Evolutionary conservation across 2,329 filamentous ascomycete genomes (phyloP).

Genomic region (Penicillium glabrum): DNA sequence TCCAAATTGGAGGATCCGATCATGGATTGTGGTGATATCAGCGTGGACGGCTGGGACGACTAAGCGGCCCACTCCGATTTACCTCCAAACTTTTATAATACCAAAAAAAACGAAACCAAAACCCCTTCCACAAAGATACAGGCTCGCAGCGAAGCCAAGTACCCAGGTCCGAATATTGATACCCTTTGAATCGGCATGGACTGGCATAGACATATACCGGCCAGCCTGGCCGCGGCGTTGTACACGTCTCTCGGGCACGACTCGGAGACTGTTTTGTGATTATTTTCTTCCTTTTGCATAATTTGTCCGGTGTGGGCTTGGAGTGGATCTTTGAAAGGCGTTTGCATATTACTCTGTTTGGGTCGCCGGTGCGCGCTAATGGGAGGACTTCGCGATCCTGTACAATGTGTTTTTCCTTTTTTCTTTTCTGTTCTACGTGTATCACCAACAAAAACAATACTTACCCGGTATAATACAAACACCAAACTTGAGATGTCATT

Average conservation of each 20-base stretch:
- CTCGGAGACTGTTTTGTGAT: constrained; percentile 17
- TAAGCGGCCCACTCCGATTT: constrained; percentile 11
- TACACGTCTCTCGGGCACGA: constrained; percentile 20
- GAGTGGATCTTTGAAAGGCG: constrained; percentile 28
- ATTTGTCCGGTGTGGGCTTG: constrained; percentile 25
- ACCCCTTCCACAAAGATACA: background rate
- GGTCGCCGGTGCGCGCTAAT: constrained; percentile 19
- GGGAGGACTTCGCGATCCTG: constrained; percentile 13
- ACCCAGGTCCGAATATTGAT: constrained; percentile 16
- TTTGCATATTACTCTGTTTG: constrained; percentile 26
- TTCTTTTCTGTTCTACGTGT: constrained; percentile 23
- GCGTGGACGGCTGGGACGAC: constrained; percentile 36
- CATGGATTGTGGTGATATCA: constrained; percentile 32
- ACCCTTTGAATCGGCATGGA: constrained; percentile 19
- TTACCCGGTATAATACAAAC: constrained; percentile 18
- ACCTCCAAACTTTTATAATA: constrained; percentile 9
- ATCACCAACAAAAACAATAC: constrained; percentile 16
- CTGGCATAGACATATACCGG: constrained; percentile 17
- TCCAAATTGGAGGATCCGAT: constrained; percentile 37
- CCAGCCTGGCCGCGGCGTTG: constrained; percentile 20
- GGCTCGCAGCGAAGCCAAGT: background rate
- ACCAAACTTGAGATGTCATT: constrained; percentile 7
- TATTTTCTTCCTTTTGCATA: constrained; percentile 25
- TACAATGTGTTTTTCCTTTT: constrained; percentile 29
- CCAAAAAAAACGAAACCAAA: constrained; percentile 10